Evolutionary conservation across 2,329 filamentous ascomycete genomes (phyloP).

Genomic region (Colletotrichum australisinense): DNA sequence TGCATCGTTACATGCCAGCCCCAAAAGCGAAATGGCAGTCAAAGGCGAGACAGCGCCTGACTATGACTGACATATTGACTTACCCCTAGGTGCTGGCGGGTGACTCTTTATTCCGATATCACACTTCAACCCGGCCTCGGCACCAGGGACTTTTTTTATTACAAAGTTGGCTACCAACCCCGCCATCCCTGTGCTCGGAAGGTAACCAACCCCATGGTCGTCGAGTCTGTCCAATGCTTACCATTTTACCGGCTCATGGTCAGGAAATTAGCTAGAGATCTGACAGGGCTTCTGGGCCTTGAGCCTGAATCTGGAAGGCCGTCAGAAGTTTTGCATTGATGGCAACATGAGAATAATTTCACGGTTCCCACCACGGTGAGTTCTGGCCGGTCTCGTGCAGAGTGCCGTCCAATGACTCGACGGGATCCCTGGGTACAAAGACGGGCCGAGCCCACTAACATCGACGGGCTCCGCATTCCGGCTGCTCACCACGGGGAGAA

Average conservation of each 20-base stretch:
- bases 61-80: neutral
- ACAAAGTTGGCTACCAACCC: neutral
- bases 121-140: neutral
- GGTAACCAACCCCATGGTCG: neutral
- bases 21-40: neutral
- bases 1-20: neutral
- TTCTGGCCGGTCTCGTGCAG: slow-evolving; percentile 21
- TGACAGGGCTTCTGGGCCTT: neutral
- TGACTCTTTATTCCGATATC: neutral
- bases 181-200: neutral
- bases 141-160: neutral
- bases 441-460: slow-evolving; percentile 28
- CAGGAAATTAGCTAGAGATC: neutral
- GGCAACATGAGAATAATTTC: slow-evolving; percentile 34
- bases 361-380: slow-evolving; percentile 25
- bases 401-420: slow-evolving; percentile 25
- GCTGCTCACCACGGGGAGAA: slow-evolving; percentile 9
- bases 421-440: slow-evolving; percentile 9
- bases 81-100: neutral
- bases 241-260: neutral
- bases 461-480: slow-evolving; percentile 21
- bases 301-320: slow-evolving; percentile 13
- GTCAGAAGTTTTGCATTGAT: slow-evolving; percentile 26
- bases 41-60: neutral
- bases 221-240: neutral